Base-by-base conservation (phyloP, 1,284 basidiomycete genomes). In the Bjerkandera adusta region DNA sequence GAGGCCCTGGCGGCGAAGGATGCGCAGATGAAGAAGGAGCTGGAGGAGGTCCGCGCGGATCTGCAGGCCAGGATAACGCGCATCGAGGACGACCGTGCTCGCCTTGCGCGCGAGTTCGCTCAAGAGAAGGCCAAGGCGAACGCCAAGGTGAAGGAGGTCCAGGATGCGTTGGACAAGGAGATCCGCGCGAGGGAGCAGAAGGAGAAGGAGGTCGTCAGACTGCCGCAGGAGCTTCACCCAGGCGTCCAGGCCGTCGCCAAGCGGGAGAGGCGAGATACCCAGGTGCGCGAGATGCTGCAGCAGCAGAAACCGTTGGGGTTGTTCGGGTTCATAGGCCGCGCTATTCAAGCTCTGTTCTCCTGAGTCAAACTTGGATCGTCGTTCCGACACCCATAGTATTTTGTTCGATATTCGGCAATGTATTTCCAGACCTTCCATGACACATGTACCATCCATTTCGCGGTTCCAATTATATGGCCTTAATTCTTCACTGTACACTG, bases 401-500 rank as follows among this genome's bases (percentile, higher is more conserved):
- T n/a, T n/a, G n/a, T n/a, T n/a, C n/a, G n/a, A n/a, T n/a, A n/a
- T 32, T 22, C 24, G n/a, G 7, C 18, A 7, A 11, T 40, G 24
- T 26, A 10, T 7, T 39, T 15, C 39, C 36, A 44, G 21, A 5
- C n/a, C n/a, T n/a, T n/a, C n/a, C n/a, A n/a, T n/a, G n/a, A n/a
- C n/a, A n/a, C n/a, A n/a, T n/a, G n/a, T 24, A 30, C 27, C 40
- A 15, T 45, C 20, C n/a, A 12, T 36, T 12, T 25, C 27, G 42
- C 41, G 18, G 13, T 33, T 22, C 12, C 25, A 5, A 35, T 10
- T 10, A 32, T 10, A 32, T 10, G 10, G 10, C 29, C 29, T 32
- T 32, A 32, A 10, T 32, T 32, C 10, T n/a, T 10, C 10, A 32
- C 29, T n/a, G 29, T 10, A 10, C 21, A 65, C 52, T 68, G 44